phyloP scores from a whole-genome alignment of 129 eudicot genomes.

The Glebionis coronaria region DNA sequence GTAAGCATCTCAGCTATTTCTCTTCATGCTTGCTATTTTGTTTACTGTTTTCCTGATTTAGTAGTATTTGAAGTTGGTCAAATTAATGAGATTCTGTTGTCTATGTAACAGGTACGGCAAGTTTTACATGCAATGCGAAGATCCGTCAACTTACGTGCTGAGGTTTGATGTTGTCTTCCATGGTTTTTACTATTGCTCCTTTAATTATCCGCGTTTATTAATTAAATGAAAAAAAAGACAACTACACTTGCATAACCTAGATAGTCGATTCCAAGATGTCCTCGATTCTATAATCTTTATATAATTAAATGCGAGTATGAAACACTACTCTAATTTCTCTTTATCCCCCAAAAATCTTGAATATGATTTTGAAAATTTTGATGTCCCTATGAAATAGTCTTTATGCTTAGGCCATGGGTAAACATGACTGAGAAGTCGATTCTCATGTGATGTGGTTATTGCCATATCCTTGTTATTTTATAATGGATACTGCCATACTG shows the following conservation, averaged over 20 bases:
- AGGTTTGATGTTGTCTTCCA: slow-evolving; percentile 51
- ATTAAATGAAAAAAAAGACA: not conserved
- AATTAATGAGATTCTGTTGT: not conserved
- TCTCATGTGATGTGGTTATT: not conserved
- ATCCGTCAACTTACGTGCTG: slow-evolving; percentile 65
- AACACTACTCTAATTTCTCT: no score
- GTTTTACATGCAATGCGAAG: slow-evolving; percentile 74
- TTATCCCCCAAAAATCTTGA: no score
- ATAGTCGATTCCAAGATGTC: not conserved
- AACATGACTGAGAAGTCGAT: no score
- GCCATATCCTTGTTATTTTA: not conserved
- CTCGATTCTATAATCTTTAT: not conserved
- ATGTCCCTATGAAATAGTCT: not conserved
- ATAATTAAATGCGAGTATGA: no score
- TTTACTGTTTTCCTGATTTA: not conserved
- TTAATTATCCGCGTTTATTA: not conserved
- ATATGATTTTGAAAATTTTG: not conserved
- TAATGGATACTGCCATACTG: no score
- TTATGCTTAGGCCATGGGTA: not conserved
- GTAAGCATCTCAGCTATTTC: not conserved
- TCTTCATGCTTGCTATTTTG: not conserved
- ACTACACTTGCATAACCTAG: slow-evolving; percentile 1
- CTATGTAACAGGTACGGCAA: slow-evolving; percentile 62
- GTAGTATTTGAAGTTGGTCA: not conserved
- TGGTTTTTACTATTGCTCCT: slow-evolving; percentile 11